Percentiles rank a stretch among this genome's conserved stretches.
These are phyloP conservation scores for Penicillium cosmopolitanum DNA, from an alignment of 495 filamentous ascomycete genomes.

Conservation along the genomic window DNA sequence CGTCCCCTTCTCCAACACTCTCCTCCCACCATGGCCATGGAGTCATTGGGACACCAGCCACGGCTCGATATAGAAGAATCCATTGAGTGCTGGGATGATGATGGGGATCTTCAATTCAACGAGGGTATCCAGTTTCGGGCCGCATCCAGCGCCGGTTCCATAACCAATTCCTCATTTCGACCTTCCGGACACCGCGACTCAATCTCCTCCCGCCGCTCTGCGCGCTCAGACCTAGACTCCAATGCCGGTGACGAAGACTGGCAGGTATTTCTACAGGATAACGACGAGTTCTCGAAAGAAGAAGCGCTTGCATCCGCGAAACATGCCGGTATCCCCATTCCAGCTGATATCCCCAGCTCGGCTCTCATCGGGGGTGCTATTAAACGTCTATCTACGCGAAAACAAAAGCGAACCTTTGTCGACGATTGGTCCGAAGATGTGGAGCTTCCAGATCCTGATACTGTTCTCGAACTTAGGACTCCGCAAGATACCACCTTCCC, in stretches of 20 bases:
- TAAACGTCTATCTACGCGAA: slow-evolving; percentile 83
- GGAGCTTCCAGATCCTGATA: slow-evolving; percentile 69
- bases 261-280: slow-evolving; percentile 75
- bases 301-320: slow-evolving; percentile 87
- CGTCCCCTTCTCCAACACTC: background rate
- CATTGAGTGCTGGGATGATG: slow-evolving; percentile 89
- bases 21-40: slow-evolving; percentile 45
- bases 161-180: slow-evolving; percentile 53
- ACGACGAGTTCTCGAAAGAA: slow-evolving; percentile 76
- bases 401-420: slow-evolving; percentile 70
- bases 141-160: slow-evolving; percentile 61
- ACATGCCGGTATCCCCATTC: slow-evolving; percentile 89
- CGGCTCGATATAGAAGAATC: slow-evolving; percentile 58
- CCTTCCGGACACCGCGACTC: slow-evolving; percentile 68
- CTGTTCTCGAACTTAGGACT: slow-evolving; percentile 64
- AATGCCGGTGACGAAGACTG: slow-evolving; percentile 79
- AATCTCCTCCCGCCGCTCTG: slow-evolving; percentile 74
- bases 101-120: slow-evolving; percentile 74
- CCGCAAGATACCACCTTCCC: slow-evolving; percentile 65
- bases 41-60: slow-evolving; percentile 59
- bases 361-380: slow-evolving; percentile 93
- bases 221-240: slow-evolving; percentile 79
- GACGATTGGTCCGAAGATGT: slow-evolving; percentile 95
- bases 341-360: slow-evolving; percentile 86
- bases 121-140: slow-evolving; percentile 71